Percentiles rank a stretch among this genome's conserved stretches.
Conservation (phyloP, 2,329 filamentous ascomycete genomes). For the Phaeosphaeriaceae sp. region DNA sequence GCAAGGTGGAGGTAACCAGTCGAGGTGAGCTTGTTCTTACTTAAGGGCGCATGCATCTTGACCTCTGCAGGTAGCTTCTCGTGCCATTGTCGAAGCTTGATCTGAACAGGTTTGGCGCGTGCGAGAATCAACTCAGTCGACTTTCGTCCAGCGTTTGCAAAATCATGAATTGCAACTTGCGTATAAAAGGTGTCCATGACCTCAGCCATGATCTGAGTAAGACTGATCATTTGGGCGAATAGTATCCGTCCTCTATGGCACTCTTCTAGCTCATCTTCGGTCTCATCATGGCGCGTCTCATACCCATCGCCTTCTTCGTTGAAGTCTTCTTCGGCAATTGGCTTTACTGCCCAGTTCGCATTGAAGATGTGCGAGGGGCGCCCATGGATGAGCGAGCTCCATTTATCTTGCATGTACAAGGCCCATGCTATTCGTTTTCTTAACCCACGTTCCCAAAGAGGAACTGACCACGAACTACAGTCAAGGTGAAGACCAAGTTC, state of each 20-base stretch:
- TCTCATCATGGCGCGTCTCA: constrained; percentile 53
- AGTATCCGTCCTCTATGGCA: constrained; percentile 71
- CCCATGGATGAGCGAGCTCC: constrained; percentile 84
- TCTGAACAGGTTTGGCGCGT: constrained; percentile 79
- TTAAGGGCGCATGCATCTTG: constrained; percentile 66
- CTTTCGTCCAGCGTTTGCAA: constrained; percentile 69
- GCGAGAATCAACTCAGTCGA: constrained; percentile 76
- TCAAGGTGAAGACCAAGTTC: constrained; percentile 89
- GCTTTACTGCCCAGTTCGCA: constrained; percentile 77
- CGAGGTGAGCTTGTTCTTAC: constrained; percentile 52
- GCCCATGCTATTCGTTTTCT: constrained; percentile 89
- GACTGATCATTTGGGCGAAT: constrained; percentile 76
- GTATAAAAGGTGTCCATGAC: constrained; percentile 86
- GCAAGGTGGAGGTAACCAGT: constrained; percentile 79
- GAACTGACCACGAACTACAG: constrained; percentile 85
- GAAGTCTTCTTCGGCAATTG: constrained; percentile 71
- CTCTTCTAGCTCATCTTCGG: constrained; percentile 66
- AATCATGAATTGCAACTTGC: constrained; percentile 73
- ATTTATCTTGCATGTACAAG: constrained; percentile 93
- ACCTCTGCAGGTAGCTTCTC: constrained; percentile 67
- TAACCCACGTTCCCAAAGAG: constrained; percentile 83
- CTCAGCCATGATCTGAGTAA: constrained; percentile 77
- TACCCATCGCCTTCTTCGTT: constrained; percentile 66
- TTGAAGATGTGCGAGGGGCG: constrained; percentile 78
- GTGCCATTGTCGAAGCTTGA: constrained; percentile 85